A percentile compares a stretch with the other conserved stretches of the same genome.
phyloP scores from a whole-genome alignment of 208 protist species.

The Porcisia hertigi region DNA sequence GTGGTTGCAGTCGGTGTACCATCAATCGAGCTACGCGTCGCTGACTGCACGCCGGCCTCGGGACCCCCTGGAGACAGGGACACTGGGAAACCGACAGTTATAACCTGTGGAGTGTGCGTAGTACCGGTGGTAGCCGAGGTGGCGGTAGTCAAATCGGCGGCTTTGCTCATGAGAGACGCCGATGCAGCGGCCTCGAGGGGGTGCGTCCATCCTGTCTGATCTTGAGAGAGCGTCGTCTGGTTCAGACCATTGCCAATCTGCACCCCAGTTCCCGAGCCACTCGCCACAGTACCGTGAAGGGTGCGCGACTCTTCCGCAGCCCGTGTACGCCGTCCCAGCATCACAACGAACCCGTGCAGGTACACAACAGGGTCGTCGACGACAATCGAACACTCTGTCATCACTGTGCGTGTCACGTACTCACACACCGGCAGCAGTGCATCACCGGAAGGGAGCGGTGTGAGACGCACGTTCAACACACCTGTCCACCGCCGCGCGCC shows the following conservation, averaged over 20 bases:
- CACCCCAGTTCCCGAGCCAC: not conserved
- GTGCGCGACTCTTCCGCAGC: slow-evolving; percentile 4
- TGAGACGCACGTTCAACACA: slow-evolving; percentile 29
- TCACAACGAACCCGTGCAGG: slow-evolving; percentile 31
- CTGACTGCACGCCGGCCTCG: not conserved
- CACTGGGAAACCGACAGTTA: not conserved
- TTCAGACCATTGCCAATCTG: not conserved
- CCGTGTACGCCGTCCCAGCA: slow-evolving; percentile 28
- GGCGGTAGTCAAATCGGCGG: not conserved
- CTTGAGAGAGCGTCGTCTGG: not conserved
- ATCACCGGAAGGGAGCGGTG: slow-evolving; percentile 16
- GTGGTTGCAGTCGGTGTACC: not conserved
- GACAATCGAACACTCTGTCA: slow-evolving; percentile 30
- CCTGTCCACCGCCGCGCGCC: slow-evolving; percentile 30
- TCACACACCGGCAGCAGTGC: slow-evolving; percentile 29
- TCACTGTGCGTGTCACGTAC: slow-evolving; percentile 29
- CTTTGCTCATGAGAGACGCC: slow-evolving; percentile 1
- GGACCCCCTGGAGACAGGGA: not conserved
- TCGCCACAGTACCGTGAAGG: not conserved
- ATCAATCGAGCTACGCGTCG: not conserved
- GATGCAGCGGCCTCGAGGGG: not conserved
- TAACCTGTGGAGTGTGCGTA: not conserved
- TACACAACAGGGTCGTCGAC: slow-evolving; percentile 33
- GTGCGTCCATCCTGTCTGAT: not conserved
- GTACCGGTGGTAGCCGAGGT: not conserved